phyloP scores from a whole-genome alignment of 2,329 filamentous ascomycete genomes.

The Aspergillus hiratsukae region DNA sequence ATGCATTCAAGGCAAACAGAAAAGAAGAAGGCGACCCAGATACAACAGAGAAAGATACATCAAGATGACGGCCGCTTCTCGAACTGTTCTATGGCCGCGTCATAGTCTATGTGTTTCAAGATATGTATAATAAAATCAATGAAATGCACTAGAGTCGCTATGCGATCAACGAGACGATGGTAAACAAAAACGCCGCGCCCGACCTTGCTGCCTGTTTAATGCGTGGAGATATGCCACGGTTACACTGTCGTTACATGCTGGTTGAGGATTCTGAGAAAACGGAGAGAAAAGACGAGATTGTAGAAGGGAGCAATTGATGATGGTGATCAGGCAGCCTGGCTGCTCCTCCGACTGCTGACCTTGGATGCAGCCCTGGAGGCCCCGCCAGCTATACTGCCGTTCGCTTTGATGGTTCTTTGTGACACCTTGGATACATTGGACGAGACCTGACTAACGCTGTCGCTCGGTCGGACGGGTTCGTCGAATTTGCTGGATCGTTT shows the following conservation, averaged over 20 bases:
- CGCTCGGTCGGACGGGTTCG: slow-evolving; percentile 34
- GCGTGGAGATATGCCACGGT: not conserved
- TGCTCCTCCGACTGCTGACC: slow-evolving; percentile 25
- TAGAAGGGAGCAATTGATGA: not conserved
- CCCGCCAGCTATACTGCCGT: slow-evolving; percentile 16
- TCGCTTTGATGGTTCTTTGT: slow-evolving; percentile 31
- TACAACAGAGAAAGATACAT: not conserved
- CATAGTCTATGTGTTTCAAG: not conserved
- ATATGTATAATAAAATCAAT: not conserved
- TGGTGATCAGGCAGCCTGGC: slow-evolving; percentile 21
- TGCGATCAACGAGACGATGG: not conserved
- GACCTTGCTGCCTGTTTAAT: not conserved
- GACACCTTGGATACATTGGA: slow-evolving; percentile 22
- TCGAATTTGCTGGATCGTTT: slow-evolving; percentile 34
- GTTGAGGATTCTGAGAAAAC: not conserved
- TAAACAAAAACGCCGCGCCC: not conserved
- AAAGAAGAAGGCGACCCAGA: no score
- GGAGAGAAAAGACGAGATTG: not conserved
- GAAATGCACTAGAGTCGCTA: not conserved
- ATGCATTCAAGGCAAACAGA: not conserved
- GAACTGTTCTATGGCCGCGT: not conserved
- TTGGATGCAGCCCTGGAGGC: slow-evolving; percentile 21
- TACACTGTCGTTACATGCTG: not conserved
- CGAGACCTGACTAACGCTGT: slow-evolving; percentile 39
- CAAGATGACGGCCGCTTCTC: not conserved